phyloP scores from a whole-genome alignment of 1,139 yeast genomes.

The Geotrichum candidum region DNA sequence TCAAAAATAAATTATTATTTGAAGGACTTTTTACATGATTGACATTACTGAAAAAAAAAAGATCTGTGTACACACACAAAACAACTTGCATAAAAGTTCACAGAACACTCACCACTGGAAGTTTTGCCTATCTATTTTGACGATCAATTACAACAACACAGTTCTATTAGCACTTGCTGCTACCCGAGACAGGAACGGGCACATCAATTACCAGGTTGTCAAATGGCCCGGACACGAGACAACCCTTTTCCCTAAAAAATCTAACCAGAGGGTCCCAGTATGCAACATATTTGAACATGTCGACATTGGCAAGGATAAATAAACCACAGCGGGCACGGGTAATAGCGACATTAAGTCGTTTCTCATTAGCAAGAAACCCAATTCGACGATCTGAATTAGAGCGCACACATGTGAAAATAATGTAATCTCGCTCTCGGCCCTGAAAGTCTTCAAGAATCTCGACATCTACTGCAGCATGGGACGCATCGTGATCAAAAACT shows the following conservation, averaged over 20 bases:
- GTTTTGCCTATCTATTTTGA: no score
- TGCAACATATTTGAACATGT: not conserved
- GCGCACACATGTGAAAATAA: conserved; percentile 90
- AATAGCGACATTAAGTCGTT: conserved; percentile 93
- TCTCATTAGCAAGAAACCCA: conserved; percentile 80
- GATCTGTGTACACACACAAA: no score
- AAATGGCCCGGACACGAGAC: not conserved
- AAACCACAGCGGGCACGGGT: conserved; percentile 89
- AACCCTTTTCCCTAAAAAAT: not conserved
- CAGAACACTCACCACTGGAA: no score
- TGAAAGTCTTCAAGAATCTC: conserved; percentile 96
- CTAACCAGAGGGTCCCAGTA: not conserved
- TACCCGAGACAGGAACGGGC: not conserved
- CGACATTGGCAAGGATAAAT: conserved; percentile 64
- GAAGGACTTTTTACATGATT: no score
- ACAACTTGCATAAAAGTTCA: no score
- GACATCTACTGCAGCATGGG: conserved; percentile 45
- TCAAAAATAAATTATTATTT: no score
- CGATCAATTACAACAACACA: no score
- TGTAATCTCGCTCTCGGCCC: conserved; percentile 94
- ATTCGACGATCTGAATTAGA: conserved; percentile 56
- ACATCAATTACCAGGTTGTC: not conserved
- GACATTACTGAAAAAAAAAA: no score
- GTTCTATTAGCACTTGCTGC: not conserved
- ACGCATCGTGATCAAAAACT: not conserved